phyloP scores from a whole-genome alignment of 2,329 filamentous ascomycete genomes.

The Aspergillus transmontanensis region DNA sequence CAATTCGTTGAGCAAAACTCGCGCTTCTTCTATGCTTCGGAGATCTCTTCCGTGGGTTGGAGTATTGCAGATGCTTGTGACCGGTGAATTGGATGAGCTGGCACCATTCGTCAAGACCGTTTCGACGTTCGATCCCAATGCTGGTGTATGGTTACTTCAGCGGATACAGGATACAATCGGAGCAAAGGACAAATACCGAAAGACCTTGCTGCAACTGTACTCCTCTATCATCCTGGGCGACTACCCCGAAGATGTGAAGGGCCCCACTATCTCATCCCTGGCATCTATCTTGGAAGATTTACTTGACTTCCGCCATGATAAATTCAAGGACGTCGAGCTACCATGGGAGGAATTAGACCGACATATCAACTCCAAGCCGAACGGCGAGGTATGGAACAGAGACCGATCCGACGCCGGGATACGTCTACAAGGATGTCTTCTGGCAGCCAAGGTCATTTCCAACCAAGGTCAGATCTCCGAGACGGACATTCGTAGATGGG shows the following conservation, averaged over 20 bases:
- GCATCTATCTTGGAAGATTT: conserved; percentile 34
- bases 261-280: conserved; percentile 35
- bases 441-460: conserved; percentile 29
- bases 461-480: conserved; percentile 21
- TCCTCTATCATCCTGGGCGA: conserved; percentile 30
- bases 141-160: conserved; percentile 38
- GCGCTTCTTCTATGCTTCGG: conserved; percentile 39
- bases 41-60: conserved; percentile 37
- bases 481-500: conserved; percentile 33
- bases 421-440: conserved; percentile 41
- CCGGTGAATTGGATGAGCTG: conserved; percentile 20
- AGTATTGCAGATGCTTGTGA: conserved; percentile 28
- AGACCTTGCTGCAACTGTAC: conserved; percentile 33
- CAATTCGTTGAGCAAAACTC: conserved; percentile 31
- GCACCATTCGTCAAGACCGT: conserved; percentile 27
- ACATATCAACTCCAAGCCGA: conserved; percentile 27
- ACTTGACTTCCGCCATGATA: conserved; percentile 22
- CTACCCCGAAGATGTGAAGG: conserved; percentile 30
- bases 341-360: conserved; percentile 30
- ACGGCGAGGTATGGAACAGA: conserved; percentile 35
- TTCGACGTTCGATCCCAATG: conserved; percentile 36
- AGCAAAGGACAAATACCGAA: conserved; percentile 23
- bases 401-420: conserved; percentile 41
- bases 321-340: conserved; percentile 26
- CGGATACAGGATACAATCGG: conserved; percentile 30